These are phyloP conservation scores for Microcyclospora tardicrescens DNA, from an alignment of 2,329 filamentous ascomycete genomes.

Conservation along the genomic window DNA sequence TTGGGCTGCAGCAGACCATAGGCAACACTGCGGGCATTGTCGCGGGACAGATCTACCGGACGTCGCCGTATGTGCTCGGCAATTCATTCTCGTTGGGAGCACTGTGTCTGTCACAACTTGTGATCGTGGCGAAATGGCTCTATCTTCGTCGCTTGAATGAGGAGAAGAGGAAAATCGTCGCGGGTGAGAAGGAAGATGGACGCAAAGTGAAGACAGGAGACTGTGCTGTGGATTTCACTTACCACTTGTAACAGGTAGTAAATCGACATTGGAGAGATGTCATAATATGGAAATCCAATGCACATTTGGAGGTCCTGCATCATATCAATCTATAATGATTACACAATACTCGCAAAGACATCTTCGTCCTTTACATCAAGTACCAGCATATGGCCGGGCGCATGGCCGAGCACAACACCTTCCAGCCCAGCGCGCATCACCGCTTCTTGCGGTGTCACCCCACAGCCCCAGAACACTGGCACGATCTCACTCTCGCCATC, in stretches of 20 bases:
- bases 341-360: not conserved
- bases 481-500: slow-evolving; percentile 23
- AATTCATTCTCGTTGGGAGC: not conserved
- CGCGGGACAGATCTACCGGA: not conserved
- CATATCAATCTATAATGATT: no score
- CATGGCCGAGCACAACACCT: slow-evolving; percentile 48
- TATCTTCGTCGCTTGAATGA: no score
- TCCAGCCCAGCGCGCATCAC: slow-evolving; percentile 43
- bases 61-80: not conserved
- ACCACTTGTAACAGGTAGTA: no score
- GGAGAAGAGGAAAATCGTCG: no score
- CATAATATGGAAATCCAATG: no score
- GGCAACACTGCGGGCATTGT: not conserved
- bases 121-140: no score
- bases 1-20: not conserved
- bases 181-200: no score
- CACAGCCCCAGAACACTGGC: slow-evolving; percentile 52
- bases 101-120: no score
- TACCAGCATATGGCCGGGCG: slow-evolving; percentile 50
- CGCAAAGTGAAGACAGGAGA: no score
- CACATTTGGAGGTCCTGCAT: no score
- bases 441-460: slow-evolving; percentile 53
- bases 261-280: no score
- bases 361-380: slow-evolving; percentile 40
- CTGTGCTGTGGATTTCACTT: no score